Evolutionary conservation across 108 stramenopile genomes (phyloP).

Genomic region (Cyclotella baltica): DNA sequence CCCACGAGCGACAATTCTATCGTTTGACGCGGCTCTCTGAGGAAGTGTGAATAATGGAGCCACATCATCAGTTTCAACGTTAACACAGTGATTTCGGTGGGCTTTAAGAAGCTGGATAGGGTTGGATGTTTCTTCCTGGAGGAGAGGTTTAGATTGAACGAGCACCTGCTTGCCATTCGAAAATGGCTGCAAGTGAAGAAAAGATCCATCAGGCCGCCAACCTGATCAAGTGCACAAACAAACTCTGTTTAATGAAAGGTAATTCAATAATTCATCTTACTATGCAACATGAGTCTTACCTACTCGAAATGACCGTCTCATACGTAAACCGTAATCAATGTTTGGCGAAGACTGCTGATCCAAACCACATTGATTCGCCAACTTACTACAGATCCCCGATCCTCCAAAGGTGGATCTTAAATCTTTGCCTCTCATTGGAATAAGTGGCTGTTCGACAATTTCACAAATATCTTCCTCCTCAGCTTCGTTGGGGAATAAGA

Average conservation of each 20-base stretch:
- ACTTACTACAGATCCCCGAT: constrained; percentile 36
- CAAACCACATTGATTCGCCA: constrained; percentile 42
- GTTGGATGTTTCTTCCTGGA: constrained; percentile 1
- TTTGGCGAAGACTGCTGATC: constrained; percentile 53
- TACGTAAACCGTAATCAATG: constrained; percentile 74
- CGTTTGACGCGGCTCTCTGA: constrained; percentile 2
- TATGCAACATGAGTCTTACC: constrained; percentile 37
- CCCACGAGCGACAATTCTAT: neutral
- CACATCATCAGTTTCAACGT: constrained; percentile 26
- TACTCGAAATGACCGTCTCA: constrained; percentile 85
- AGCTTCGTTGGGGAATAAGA: constrained; percentile 45
- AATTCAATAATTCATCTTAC: neutral
- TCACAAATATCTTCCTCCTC: constrained; percentile 21
- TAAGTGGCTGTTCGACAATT: neutral
- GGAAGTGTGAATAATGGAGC: constrained; percentile 60
- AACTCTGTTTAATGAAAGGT: neutral
- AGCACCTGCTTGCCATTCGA: constrained; percentile 20
- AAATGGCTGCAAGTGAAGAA: constrained; percentile 40
- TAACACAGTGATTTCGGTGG: constrained; percentile 53
- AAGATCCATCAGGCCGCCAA: constrained; percentile 84
- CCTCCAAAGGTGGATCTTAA: neutral
- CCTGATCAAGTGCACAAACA: constrained; percentile 23
- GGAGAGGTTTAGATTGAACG: constrained; percentile 35
- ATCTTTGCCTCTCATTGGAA: neutral
- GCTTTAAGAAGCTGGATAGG: constrained; percentile 51